Evolutionary conservation across 169 alveolate genomes (phyloP).

Genomic region (Eimeria praecox): DNA sequence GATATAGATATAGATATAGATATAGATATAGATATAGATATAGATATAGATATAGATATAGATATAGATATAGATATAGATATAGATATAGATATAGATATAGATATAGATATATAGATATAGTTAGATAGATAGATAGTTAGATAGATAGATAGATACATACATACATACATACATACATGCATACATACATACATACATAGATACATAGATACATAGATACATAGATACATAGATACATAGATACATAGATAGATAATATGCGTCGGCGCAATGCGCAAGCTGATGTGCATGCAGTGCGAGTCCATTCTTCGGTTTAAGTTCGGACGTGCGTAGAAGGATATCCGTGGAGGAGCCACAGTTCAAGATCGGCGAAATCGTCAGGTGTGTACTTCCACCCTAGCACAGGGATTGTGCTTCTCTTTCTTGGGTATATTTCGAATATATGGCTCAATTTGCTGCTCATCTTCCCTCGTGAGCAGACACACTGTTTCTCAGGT

Average conservation of each 20-base stretch:
- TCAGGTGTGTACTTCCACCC: neutral
- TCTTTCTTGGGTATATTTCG: neutral
- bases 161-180: neutral
- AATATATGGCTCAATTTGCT: neutral
- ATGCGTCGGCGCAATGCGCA: neutral
- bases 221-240: neutral
- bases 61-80: no score
- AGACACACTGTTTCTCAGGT: neutral
- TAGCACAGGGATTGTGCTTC: neutral
- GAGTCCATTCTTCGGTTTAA: neutral
- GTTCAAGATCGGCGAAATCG: slow-evolving; percentile 31
- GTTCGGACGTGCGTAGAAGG: slow-evolving; percentile 1
- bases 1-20: no score
- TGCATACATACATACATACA: neutral
- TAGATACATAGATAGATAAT: neutral
- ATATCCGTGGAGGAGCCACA: slow-evolving; percentile 26
- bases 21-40: no score
- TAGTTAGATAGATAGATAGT: no score
- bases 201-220: no score
- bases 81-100: no score
- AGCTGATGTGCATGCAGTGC: neutral
- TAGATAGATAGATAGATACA: no score
- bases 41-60: no score
- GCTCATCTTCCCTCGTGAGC: neutral
- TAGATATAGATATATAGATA: no score